These are phyloP conservation scores for Populus nigra DNA, from an alignment of 345 rosid species.

Conservation along the genomic window DNA sequence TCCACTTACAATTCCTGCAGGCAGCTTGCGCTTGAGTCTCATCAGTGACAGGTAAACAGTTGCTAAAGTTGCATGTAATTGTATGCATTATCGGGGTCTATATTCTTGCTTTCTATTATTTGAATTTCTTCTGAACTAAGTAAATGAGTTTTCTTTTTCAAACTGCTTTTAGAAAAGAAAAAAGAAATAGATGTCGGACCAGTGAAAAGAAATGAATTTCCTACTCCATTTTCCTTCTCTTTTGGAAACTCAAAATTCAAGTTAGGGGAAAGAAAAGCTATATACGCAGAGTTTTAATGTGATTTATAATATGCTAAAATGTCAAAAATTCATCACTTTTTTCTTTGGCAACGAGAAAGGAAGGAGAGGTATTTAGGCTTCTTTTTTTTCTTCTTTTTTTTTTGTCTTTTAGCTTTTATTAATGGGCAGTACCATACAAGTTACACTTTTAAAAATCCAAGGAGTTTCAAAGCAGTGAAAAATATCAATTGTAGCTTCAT, in stretches of 20 bases:
- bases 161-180: not conserved
- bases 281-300: not conserved
- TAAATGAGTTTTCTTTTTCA: not conserved
- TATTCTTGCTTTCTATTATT: not conserved
- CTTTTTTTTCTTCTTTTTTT: not conserved
- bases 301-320: not conserved
- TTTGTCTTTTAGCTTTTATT: not conserved
- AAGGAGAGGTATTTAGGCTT: not conserved
- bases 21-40: conserved; percentile 67
- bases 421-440: not conserved
- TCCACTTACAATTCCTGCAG: conserved; percentile 69
- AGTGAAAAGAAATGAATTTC: not conserved
- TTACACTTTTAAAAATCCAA: not conserved
- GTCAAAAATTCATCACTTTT: not conserved
- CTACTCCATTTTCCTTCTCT: conserved; percentile 2
- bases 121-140: not conserved
- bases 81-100: not conserved
- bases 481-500: not conserved
- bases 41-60: conserved; percentile 64
- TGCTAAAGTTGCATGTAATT: conserved; percentile 20
- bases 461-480: not conserved
- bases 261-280: not conserved
- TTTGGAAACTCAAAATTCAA: conserved; percentile 11
- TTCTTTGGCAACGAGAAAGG: not conserved
- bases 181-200: not conserved